Percentiles rank a stretch among this genome's conserved stretches.
phyloP scores from a whole-genome alignment of 148 eudicot genomes.

The Oxyria digyna region DNA sequence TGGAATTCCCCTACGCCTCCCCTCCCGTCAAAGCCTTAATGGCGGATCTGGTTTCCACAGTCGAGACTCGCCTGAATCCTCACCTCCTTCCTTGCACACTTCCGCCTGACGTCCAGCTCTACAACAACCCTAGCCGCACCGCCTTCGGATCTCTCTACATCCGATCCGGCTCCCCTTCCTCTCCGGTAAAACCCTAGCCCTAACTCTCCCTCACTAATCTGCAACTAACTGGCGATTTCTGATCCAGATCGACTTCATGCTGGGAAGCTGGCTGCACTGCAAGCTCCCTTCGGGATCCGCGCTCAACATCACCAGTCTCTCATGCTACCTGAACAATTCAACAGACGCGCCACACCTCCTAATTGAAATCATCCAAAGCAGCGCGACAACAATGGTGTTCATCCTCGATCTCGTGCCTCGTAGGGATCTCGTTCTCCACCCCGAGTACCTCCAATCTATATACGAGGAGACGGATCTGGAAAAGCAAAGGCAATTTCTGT shows the following conservation, averaged over 20 bases:
- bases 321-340: constrained; percentile 44
- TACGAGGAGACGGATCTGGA: constrained; percentile 64
- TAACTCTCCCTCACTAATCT: no score
- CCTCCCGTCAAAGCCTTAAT: constrained; percentile 50
- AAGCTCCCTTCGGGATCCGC: constrained; percentile 61
- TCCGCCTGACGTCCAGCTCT: constrained; percentile 50
- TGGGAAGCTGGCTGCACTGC: constrained; percentile 81
- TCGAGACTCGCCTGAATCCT: constrained; percentile 38
- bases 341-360: constrained; percentile 70
- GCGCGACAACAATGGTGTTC: constrained; percentile 55
- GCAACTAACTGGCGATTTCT: no score
- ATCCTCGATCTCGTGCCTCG: constrained; percentile 67
- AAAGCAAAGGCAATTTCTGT: constrained; percentile 35
- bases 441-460: constrained; percentile 60
- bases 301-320: constrained; percentile 59
- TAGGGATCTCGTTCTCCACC: constrained; percentile 59
- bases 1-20: constrained; percentile 65
- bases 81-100: constrained; percentile 53
- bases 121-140: constrained; percentile 28
- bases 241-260: constrained; percentile 57
- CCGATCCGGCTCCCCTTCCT: constrained; percentile 48
- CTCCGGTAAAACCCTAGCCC: constrained; percentile 38
- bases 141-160: constrained; percentile 42
- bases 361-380: constrained; percentile 63
- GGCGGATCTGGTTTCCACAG: constrained; percentile 47